Percentiles rank a stretch among this genome's conserved stretches.
phyloP scores from a whole-genome alignment of 2,329 filamentous ascomycete species.

The Lanzia echinophila region DNA sequence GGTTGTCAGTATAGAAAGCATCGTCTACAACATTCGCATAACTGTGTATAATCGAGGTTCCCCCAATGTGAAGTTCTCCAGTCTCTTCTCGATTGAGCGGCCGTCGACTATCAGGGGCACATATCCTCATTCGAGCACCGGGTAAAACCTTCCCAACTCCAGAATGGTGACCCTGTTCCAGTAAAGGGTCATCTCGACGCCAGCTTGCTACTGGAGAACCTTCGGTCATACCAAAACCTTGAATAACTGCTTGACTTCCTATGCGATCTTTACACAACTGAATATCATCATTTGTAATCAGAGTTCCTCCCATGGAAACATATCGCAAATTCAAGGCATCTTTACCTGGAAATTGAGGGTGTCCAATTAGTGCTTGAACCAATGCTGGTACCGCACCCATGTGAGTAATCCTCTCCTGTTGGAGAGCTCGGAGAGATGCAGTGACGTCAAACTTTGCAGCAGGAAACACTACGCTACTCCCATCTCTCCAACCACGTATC shows the following conservation, averaged over 20 bases:
- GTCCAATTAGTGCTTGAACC: conserved; percentile 38
- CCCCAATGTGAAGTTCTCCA: conserved; percentile 72
- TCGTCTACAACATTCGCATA: conserved; percentile 65
- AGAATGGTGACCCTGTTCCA: neutral
- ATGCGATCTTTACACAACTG: conserved; percentile 4
- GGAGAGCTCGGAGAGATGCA: conserved; percentile 50
- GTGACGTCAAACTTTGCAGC: conserved; percentile 57
- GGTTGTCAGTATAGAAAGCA: neutral
- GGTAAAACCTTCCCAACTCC: conserved; percentile 12
- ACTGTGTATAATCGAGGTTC: conserved; percentile 65
- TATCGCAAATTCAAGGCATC: neutral
- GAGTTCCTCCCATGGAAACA: conserved; percentile 6
- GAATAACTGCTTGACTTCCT: conserved; percentile 1
- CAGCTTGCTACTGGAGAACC: conserved; percentile 7
- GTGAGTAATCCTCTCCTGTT: conserved; percentile 46
- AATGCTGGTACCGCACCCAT: conserved; percentile 53
- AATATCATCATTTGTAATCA: conserved; percentile 11
- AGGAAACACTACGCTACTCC: conserved; percentile 53
- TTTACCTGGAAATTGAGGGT: neutral
- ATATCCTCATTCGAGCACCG: conserved; percentile 4
- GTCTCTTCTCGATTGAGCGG: conserved; percentile 59
- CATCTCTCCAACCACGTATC: conserved; percentile 8
- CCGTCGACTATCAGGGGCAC: conserved; percentile 35
- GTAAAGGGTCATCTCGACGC: conserved; percentile 1
- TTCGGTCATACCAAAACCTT: conserved; percentile 11